These are phyloP conservation scores for Pythium plurisporium DNA, from an alignment of 352 stramenopile species.

Conservation along the genomic window DNA sequence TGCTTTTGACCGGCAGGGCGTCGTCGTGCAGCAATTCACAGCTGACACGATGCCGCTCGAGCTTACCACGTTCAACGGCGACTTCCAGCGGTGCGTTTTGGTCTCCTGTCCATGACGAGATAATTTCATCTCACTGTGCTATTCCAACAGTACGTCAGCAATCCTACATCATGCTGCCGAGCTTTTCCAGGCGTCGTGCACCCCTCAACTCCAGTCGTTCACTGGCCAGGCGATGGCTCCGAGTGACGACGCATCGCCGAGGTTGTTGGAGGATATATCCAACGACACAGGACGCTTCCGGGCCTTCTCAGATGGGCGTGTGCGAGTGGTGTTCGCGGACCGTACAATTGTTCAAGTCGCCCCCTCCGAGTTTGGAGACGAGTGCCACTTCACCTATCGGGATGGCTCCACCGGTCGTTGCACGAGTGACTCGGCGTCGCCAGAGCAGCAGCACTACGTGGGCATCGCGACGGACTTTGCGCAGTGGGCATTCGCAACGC, in stretches of 20 bases:
- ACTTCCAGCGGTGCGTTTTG: conserved; percentile 6
- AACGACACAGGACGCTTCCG: conserved; percentile 64
- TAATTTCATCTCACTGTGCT: background rate
- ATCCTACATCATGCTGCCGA: conserved; percentile 4
- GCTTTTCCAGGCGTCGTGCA: conserved; percentile 4
- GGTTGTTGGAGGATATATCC: conserved; percentile 17
- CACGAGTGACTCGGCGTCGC: conserved; percentile 37
- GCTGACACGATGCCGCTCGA: conserved; percentile 49
- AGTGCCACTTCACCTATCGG: conserved; percentile 49
- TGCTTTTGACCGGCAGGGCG: conserved; percentile 31
- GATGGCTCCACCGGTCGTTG: conserved; percentile 34
- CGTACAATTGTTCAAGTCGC: conserved; percentile 68
- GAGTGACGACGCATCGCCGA: background rate
- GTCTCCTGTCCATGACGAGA: background rate
- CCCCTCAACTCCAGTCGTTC: background rate
- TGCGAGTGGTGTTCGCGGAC: conserved; percentile 64
- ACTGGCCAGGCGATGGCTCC: background rate
- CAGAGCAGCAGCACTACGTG: conserved; percentile 45
- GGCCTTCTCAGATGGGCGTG: conserved; percentile 51
- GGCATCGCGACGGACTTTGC: conserved; percentile 50
- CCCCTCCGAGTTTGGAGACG: conserved; percentile 10
- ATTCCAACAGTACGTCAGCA: background rate
- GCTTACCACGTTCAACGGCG: background rate
- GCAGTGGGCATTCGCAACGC: conserved; percentile 59
- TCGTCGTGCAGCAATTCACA: conserved; percentile 49